Evolutionary conservation across 768 basidiomycete species (phyloP).

Genomic region (Tephrocybe rancida): DNA sequence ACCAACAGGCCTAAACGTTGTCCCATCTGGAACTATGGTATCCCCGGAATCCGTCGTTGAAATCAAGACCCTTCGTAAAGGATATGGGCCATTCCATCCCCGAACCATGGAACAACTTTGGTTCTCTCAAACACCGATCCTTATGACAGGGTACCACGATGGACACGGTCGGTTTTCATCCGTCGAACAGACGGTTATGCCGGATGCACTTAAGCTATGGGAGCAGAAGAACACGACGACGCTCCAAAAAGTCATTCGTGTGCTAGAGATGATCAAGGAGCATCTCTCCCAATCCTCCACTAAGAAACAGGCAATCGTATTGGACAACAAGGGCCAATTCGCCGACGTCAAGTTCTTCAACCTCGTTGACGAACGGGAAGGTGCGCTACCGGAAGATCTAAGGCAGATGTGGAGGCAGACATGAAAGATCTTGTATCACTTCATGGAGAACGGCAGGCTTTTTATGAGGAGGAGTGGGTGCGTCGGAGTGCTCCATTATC

Average conservation of each 20-base stretch:
- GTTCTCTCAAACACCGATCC: slow-evolving; percentile 23
- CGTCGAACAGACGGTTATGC: slow-evolving; percentile 6
- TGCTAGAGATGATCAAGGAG: slow-evolving; percentile 19
- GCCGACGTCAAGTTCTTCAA: slow-evolving; percentile 11
- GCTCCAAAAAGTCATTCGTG: slow-evolving; percentile 15
- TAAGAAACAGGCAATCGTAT: slow-evolving; percentile 16
- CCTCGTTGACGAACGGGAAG: slow-evolving; percentile 11
- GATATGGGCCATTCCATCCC: background rate
- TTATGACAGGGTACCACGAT: slow-evolving; percentile 20
- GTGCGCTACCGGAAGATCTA: slow-evolving; percentile 14
- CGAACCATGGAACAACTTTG: slow-evolving; percentile 19
- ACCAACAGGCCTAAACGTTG: slow-evolving; percentile 11
- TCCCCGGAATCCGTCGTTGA: slow-evolving; percentile 17
- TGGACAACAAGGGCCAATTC: background rate
- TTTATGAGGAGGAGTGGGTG: background rate
- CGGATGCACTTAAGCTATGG: slow-evolving; percentile 12
- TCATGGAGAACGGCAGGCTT: background rate
- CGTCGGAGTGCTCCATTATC: background rate
- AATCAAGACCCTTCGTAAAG: slow-evolving; percentile 20
- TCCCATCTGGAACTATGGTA: slow-evolving; percentile 9
- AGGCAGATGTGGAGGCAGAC: slow-evolving; percentile 3
- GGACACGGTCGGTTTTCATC: slow-evolving; percentile 17
- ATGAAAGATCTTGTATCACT: background rate
- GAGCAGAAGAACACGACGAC: slow-evolving; percentile 12
- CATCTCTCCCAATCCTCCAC: slow-evolving; percentile 8